These are phyloP conservation scores for Coprinellus micaceus DNA, from an alignment of 768 basidiomycete species.

Conservation along the genomic window DNA sequence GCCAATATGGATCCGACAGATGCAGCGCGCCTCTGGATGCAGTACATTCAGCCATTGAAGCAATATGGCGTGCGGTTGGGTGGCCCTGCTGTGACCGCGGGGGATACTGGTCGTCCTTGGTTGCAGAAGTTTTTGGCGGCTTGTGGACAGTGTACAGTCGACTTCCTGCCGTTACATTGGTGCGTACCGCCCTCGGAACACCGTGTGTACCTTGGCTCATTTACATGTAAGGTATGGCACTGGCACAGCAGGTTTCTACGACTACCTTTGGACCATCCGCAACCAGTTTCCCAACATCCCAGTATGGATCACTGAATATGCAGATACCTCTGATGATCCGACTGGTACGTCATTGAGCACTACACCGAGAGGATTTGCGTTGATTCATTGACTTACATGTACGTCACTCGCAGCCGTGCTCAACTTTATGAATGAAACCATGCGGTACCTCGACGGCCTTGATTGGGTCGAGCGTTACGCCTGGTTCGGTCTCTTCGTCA, in stretches of 20 bases:
- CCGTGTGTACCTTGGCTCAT: not conserved
- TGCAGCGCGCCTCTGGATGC: slow-evolving; percentile 55
- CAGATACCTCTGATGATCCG: slow-evolving; percentile 47
- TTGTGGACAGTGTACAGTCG: slow-evolving; percentile 47
- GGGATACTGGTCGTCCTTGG: slow-evolving; percentile 52
- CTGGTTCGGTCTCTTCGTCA: slow-evolving; percentile 57
- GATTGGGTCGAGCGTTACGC: slow-evolving; percentile 60
- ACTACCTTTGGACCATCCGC: slow-evolving; percentile 53
- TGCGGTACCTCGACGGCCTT: slow-evolving; percentile 50
- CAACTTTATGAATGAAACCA: slow-evolving; percentile 55
- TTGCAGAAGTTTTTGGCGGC: slow-evolving; percentile 48
- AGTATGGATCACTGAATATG: slow-evolving; percentile 66
- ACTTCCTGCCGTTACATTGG: slow-evolving; percentile 51
- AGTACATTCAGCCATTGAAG: slow-evolving; percentile 54
- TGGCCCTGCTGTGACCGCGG: slow-evolving; percentile 54
- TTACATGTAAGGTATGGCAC: slow-evolving; percentile 48
- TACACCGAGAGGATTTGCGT: not conserved
- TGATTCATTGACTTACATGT: too few relatives aligned
- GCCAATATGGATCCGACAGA: slow-evolving; percentile 42
- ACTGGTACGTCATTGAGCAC: slow-evolving; percentile 25
- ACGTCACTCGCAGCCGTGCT: slow-evolving; percentile 34
- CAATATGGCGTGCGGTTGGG: slow-evolving; percentile 47
- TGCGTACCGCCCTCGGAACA: slow-evolving; percentile 14
- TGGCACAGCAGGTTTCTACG: slow-evolving; percentile 50
- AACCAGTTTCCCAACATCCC: slow-evolving; percentile 44